Percentiles rank a stretch among this genome's conserved stretches.
Conservation (phyloP, 2,329 filamentous ascomycete genomes). For the Fusarium annulatum region DNA sequence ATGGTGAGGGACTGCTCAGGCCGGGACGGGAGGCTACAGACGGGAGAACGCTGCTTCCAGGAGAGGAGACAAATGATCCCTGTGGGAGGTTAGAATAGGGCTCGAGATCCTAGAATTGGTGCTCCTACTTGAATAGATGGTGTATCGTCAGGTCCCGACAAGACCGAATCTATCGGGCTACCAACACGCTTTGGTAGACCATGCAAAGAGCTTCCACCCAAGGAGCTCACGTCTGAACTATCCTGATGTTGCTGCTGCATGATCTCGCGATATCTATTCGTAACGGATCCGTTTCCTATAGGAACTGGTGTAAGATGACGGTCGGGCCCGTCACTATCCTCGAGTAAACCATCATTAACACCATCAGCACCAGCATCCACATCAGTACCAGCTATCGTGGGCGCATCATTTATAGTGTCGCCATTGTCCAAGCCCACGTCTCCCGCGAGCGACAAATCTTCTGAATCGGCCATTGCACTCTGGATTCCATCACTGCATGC, state of each 20-base stretch:
- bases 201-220: slow-evolving; percentile 59
- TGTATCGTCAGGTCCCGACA: slow-evolving; percentile 84
- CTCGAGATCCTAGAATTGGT: not conserved
- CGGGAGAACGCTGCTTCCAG: slow-evolving; percentile 79
- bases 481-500: slow-evolving; percentile 53
- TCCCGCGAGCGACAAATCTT: slow-evolving; percentile 57
- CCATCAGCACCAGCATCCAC: slow-evolving; percentile 14
- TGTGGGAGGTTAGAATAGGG: slow-evolving; percentile 50
- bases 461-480: slow-evolving; percentile 61
- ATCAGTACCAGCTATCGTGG: slow-evolving; percentile 27
- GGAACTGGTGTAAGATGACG: slow-evolving; percentile 32
- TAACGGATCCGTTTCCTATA: slow-evolving; percentile 45
- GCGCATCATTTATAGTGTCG: slow-evolving; percentile 49
- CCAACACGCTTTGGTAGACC: slow-evolving; percentile 65
- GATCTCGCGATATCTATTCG: slow-evolving; percentile 59
- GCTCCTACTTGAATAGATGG: slow-evolving; percentile 80
- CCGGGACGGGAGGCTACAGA: slow-evolving; percentile 75
- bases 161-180: slow-evolving; percentile 75
- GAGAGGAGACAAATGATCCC: slow-evolving; percentile 72
- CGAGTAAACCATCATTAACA: slow-evolving; percentile 20
- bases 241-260: slow-evolving; percentile 57
- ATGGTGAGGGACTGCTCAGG: slow-evolving; percentile 77
- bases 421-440: slow-evolving; percentile 56
- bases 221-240: slow-evolving; percentile 64
- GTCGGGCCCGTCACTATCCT: slow-evolving; percentile 29